Conservation (phyloP, 768 basidiomycete genomes). For the Glaciozyma martinii region DNA sequence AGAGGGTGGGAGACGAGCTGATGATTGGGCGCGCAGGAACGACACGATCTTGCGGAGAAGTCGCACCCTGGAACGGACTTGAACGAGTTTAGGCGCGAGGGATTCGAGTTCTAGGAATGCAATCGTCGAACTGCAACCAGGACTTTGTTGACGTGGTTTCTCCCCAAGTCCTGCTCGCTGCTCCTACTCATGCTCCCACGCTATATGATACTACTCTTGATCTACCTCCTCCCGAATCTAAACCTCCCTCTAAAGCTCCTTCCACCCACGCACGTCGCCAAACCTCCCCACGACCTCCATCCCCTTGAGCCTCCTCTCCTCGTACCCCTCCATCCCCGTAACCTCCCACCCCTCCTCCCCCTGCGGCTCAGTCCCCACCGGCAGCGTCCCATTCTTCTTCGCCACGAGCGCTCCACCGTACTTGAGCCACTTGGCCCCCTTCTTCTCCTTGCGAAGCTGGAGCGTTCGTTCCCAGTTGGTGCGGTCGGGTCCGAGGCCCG, state of each 20-base stretch:
- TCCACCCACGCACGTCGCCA: conserved; percentile 8
- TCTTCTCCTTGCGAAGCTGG: conserved; percentile 4
- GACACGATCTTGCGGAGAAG: conserved; percentile 68
- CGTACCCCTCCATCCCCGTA: conserved; percentile 38
- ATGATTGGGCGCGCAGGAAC: conserved; percentile 48
- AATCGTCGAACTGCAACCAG: no score
- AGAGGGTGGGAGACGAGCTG: no score
- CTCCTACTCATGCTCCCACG: no score
- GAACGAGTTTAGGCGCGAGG: conserved; percentile 65
- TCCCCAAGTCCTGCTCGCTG: no score
- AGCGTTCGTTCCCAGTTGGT: conserved; percentile 42
- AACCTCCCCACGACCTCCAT: conserved; percentile 3
- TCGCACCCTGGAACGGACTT: conserved; percentile 59
- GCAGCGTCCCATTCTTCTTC: conserved; percentile 8
- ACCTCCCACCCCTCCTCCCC: conserved; percentile 18
- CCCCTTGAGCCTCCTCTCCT: conserved; percentile 17
- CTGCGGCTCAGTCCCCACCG: conserved; percentile 16
- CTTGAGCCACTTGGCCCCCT: conserved; percentile 16
- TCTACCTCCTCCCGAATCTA: no score
- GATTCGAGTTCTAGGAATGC: conserved; percentile 70
- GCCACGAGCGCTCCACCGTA: conserved; percentile 21
- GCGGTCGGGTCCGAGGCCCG: conserved; percentile 31
- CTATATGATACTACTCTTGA: no score
- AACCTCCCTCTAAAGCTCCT: background rate
- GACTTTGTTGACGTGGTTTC: no score